phyloP scores from a whole-genome alignment of 495 filamentous ascomycete genomes.

The Sphaerosporella brunnea region DNA sequence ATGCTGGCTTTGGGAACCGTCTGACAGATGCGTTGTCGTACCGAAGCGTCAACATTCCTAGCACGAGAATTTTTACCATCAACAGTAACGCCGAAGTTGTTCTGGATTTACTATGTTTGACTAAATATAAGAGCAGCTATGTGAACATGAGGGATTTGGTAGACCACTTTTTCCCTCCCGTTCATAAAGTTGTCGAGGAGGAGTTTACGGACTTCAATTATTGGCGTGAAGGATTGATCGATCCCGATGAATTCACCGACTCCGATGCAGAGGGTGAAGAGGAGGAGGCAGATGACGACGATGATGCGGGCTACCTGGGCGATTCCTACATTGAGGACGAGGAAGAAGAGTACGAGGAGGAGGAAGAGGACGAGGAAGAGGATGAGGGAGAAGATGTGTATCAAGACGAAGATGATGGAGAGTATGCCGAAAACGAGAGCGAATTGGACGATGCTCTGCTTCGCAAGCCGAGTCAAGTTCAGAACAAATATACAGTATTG shows the following conservation, averaged over 20 bases:
- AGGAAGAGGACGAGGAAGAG: conserved; percentile 33
- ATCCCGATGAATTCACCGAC: conserved; percentile 60
- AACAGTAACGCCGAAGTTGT: conserved; percentile 95
- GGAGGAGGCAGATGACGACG: conserved; percentile 31
- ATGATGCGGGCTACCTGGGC: conserved; percentile 27
- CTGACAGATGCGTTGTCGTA: conserved; percentile 94
- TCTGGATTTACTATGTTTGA: conserved; percentile 75
- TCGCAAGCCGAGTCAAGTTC: conserved; percentile 3
- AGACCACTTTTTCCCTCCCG: conserved; percentile 89
- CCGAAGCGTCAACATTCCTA: conserved; percentile 83
- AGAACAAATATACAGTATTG: conserved; percentile 25
- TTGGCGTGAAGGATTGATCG: conserved; percentile 59
- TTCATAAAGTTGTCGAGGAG: conserved; percentile 60
- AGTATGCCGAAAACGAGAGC: conserved; percentile 28
- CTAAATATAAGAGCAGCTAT: conserved; percentile 92
- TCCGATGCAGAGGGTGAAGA: conserved; percentile 48
- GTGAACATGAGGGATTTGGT: conserved; percentile 90
- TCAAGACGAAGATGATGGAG: conserved; percentile 30
- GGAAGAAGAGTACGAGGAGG: conserved; percentile 28
- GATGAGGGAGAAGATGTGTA: too few species aligned
- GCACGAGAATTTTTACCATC: conserved; percentile 92
- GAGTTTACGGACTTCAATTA: conserved; percentile 80
- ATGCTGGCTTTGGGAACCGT: conserved; percentile 91
- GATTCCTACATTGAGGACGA: conserved; percentile 27
- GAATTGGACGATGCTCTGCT: conserved; percentile 13